These are phyloP conservation scores for Aspergillus proliferans DNA, from an alignment of 2,329 filamentous ascomycete genomes.

Conservation along the genomic window DNA sequence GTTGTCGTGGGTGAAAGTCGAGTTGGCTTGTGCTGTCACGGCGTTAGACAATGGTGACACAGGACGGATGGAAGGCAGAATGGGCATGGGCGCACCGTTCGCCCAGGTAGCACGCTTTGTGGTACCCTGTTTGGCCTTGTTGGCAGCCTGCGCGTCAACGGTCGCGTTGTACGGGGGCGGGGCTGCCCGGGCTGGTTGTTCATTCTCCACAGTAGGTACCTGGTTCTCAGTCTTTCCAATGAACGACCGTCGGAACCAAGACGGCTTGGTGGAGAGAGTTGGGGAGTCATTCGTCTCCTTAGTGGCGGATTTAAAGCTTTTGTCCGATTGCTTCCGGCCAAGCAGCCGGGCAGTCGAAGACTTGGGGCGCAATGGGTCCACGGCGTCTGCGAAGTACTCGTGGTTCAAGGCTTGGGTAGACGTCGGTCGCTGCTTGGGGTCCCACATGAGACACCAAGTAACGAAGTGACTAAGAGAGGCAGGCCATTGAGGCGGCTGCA, in stretches of 20 bases:
- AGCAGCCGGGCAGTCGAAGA: constrained; percentile 78
- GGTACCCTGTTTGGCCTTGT: constrained; percentile 53
- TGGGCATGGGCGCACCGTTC: constrained; percentile 84
- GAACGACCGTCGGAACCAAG: constrained; percentile 94
- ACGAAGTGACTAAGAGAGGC: constrained; percentile 82
- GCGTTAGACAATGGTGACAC: constrained; percentile 95
- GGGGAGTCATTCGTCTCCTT: constrained; percentile 58
- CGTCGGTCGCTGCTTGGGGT: constrained; percentile 84
- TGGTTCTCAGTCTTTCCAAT: constrained; percentile 70
- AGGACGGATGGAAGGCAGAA: constrained; percentile 86
- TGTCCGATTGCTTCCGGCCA: constrained; percentile 82
- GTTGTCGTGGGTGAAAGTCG: constrained; percentile 49
- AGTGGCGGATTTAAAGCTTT: constrained; percentile 56
- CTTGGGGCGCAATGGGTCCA: constrained; percentile 87
- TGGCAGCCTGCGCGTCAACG: constrained; percentile 38
- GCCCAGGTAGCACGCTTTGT: constrained; percentile 91
- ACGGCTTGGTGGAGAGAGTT: constrained; percentile 70
- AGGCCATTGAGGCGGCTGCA: constrained; percentile 88
- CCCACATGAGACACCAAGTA: constrained; percentile 99
- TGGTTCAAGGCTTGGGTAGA: constrained; percentile 91
- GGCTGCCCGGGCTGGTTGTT: constrained; percentile 30
- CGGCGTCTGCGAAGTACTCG: constrained; percentile 87
- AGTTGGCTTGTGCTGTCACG: constrained; percentile 81
- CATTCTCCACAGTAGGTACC: constrained; percentile 49
- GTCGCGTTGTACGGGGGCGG: constrained; percentile 34